phyloP scores from a whole-genome alignment of 306 rosid genomes.

The Vicia faba region DNA sequence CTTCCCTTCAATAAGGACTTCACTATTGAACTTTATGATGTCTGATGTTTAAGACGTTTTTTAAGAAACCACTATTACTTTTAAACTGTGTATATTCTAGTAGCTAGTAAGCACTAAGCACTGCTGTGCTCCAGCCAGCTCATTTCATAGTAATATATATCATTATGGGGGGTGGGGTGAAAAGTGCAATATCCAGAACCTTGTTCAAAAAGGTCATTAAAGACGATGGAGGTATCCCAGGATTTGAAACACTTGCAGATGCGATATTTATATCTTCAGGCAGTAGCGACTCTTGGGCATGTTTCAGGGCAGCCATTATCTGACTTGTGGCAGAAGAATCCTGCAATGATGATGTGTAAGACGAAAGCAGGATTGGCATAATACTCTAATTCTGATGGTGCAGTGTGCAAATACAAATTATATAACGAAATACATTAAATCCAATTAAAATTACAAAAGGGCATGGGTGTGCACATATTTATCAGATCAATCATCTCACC shows the following conservation, averaged over 20 bases:
- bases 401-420: slow-evolving; percentile 11
- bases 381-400: slow-evolving; percentile 24
- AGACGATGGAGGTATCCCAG: slow-evolving; percentile 96
- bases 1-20: slow-evolving; percentile 15
- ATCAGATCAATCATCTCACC: slow-evolving; percentile 56
- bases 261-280: slow-evolving; percentile 58
- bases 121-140: slow-evolving; percentile 15
- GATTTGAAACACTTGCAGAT: slow-evolving; percentile 75
- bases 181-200: slow-evolving; percentile 46
- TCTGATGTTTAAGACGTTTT: slow-evolving; percentile 20
- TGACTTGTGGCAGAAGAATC: slow-evolving; percentile 68
- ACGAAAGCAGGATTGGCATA: slow-evolving; percentile 28
- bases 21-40: neutral
- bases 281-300: slow-evolving; percentile 71
- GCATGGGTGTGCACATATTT: slow-evolving; percentile 15
- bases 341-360: slow-evolving; percentile 47
- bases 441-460: slow-evolving; percentile 17
- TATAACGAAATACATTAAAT: slow-evolving; percentile 17
- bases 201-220: slow-evolving; percentile 75
- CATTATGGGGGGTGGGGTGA: neutral
- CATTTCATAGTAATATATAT: slow-evolving; percentile 25
- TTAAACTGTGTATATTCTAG: slow-evolving; percentile 11
- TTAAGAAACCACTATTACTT: slow-evolving; percentile 9
- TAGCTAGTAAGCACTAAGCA: neutral
- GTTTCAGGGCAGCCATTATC: slow-evolving; percentile 66